Base-by-base conservation (phyloP, 2,329 filamentous ascomycete genomes). In the Aspergillus piperis region DNA sequence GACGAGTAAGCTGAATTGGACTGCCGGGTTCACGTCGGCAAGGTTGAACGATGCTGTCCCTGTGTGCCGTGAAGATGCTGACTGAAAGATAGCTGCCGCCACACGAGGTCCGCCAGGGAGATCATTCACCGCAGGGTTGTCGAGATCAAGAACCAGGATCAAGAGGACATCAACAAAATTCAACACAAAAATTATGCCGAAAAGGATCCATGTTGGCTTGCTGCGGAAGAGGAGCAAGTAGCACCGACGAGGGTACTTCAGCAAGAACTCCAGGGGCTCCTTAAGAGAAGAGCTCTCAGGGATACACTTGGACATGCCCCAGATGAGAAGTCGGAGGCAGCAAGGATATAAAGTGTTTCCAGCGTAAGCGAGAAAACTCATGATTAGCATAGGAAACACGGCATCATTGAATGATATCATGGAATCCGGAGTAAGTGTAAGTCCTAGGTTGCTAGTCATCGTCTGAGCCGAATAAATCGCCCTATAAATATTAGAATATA, bases 191-290 rank as follows among this genome's bases (percentile, higher is more conserved):
- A 87, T 75, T 47, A 82, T 81, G 8, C 76, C 74, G 6, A 84
- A 78, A 0, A 87, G 78, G 54, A 82, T 79, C 84, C 84, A 88
- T 0, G 86, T 88, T 8, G 85, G 81, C n/a, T 75, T 73, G 32
- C 81, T 79, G 0, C 85, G 86, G 65, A 89, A 89, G 3, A 89
- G 79, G 3, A 86, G 80, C 3, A 84, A 88, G 66, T 86, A 88
- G 65, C 85, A 88, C 6, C 86, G 78, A 49, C 86, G 80, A 0
- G 86, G 87, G 69, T 89, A 84, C 54, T 88, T 81, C 10, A 89
- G 80, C 0, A 89, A 75, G 63, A 88, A 89, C 1, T 77, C 73
- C 0, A 88, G 73, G 0, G 83, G 30, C 68, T 68, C 50, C 7
- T 23, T 44, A 13, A 44, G 19, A 44, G 41, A 44, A 44, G 70